Base-by-base conservation (phyloP, 2,329 filamentous ascomycete species). In the Fusarium illudens region DNA sequence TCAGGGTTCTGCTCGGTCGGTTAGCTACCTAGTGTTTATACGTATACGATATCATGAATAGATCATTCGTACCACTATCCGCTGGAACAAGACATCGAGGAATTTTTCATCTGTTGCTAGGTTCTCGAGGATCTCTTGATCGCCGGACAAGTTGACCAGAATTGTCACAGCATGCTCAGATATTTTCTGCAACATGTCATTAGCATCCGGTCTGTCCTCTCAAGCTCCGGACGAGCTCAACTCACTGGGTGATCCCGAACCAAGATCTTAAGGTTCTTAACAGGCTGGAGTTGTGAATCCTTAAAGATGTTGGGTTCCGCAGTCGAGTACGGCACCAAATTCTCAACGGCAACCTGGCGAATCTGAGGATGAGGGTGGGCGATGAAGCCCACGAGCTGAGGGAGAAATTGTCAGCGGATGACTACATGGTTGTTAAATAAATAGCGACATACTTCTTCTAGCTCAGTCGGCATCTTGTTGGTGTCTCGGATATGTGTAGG, bases 91-190 rank as follows among this genome's bases (percentile, higher is more conserved):
- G 3, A 87, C 84, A 63, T 94, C 90, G 10, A 98, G 78, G 69
- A 98, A 97, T 22, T 85, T 87, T 59, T 97, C 90, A 76, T 99
- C 95, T 17, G 86, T 87, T 1, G 89, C 90, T 20, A 98, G 82
- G 54, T 82, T 83, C 67, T 92, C 86, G 37, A 97, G 82, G 4
- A 98, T 84, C 55, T 94, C 92, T 12, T 83, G 81, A 72, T 98
- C 94, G 15, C 88, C 88, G 2, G 92, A 91, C 15, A 96, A 83
- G 77, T 97, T 97, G 73, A 98, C 87, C 65, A 99, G 89, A 71
- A 97, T 95, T 13, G 90, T 96, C 71, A 97, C 82, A 34, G 92
- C 94, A 88, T 97, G 92, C 77, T 96, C 93, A n/a, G 95, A 92
- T 64, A 97, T 97, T 78, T 91, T 89, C 89, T 96, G 67, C 9